phyloP scores from a whole-genome alignment of 257 asterid species.

The Coffea canephora region DNA sequence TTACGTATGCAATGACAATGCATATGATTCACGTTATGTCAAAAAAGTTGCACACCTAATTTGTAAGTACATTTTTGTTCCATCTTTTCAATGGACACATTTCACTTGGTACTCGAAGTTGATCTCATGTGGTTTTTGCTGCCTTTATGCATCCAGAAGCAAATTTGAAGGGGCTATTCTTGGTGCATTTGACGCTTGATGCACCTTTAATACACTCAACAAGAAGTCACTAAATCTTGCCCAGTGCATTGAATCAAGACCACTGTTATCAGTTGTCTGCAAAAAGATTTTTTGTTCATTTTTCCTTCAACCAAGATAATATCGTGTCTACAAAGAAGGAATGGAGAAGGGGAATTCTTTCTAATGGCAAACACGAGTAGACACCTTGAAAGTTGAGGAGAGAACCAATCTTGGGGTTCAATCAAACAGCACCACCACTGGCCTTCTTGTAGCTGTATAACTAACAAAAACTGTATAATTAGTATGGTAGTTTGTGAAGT shows the following conservation, averaged over 20 bases:
- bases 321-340: background rate
- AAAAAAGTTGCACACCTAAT: background rate
- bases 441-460: background rate
- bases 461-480: background rate
- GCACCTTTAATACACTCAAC: too few species aligned
- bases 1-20: background rate
- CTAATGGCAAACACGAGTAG: conserved; percentile 20
- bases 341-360: background rate
- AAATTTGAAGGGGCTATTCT: background rate
- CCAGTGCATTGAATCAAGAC: too few species aligned
- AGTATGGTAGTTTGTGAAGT: too few species aligned
- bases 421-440: background rate
- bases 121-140: background rate
- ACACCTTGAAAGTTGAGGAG: conserved; percentile 14
- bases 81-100: background rate
- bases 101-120: background rate
- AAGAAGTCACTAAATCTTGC: too few species aligned
- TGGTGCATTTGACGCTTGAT: background rate
- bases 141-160: background rate
- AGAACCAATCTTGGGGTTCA: background rate
- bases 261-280: background rate
- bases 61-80: background rate
- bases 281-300: background rate
- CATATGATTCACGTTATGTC: background rate
- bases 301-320: background rate